Percentiles rank a stretch among this genome's conserved stretches.
These are phyloP conservation scores for Candida parachauliodes DNA, from an alignment of 805 yeast genomes.

Conservation along the genomic window DNA sequence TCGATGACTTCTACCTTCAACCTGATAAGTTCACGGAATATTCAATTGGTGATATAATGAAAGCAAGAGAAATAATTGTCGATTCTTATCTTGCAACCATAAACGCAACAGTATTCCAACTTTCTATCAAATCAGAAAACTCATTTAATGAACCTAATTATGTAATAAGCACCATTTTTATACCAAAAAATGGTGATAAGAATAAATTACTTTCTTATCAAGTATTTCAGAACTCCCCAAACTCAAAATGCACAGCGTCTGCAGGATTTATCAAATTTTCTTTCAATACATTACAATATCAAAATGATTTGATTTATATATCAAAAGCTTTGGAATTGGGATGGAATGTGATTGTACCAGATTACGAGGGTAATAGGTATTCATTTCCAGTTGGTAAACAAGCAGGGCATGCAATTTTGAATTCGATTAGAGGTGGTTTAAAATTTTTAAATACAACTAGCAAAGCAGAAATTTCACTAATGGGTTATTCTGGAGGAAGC, in stretches of 20 bases:
- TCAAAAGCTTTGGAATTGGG: conserved; percentile 22
- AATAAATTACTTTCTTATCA: conserved; percentile 25
- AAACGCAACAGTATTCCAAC: conserved; percentile 19
- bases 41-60: conserved; percentile 23
- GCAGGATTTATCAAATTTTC: conserved; percentile 18
- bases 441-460: conserved; percentile 19
- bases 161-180: conserved; percentile 23
- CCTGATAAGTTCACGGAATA: conserved; percentile 19
- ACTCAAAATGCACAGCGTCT: conserved; percentile 24
- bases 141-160: conserved; percentile 24
- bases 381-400: conserved; percentile 30
- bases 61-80: conserved; percentile 18
- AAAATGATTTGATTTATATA: conserved; percentile 16
- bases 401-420: conserved; percentile 29
- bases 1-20: conserved; percentile 19
- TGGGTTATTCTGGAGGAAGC: conserved; percentile 41
- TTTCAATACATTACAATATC: conserved; percentile 10
- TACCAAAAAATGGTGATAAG: conserved; percentile 26
- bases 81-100: conserved; percentile 18
- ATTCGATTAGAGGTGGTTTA: conserved; percentile 24
- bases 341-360: conserved; percentile 31
- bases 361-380: conserved; percentile 31
- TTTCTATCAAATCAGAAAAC: conserved; percentile 20
- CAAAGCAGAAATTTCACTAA: conserved; percentile 16
- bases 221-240: conserved; percentile 25